Evolutionary conservation across 208 protist genomes (phyloP).

Genomic region (Crithidia acanthocephali): DNA sequence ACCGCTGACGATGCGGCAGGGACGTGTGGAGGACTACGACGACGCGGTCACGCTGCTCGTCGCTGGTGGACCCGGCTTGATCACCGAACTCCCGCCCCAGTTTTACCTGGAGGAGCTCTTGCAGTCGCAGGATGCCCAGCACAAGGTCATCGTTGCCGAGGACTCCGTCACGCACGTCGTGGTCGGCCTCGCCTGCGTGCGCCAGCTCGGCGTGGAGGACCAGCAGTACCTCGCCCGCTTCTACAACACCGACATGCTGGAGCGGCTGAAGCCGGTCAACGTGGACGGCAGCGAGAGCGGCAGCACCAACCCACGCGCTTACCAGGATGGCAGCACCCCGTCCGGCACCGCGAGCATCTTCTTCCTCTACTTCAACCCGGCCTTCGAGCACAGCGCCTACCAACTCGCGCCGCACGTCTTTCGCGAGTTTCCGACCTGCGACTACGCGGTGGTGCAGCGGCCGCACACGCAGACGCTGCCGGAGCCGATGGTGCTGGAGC

Average conservation of each 20-base stretch:
- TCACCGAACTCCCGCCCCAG: conserved; percentile 70
- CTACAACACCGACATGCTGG: conserved; percentile 79
- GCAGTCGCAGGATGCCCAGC: conserved; percentile 74
- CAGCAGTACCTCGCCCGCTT: conserved; percentile 65
- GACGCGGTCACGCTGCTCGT: conserved; percentile 85
- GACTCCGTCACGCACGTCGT: conserved; percentile 72
- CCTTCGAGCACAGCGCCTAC: conserved; percentile 59
- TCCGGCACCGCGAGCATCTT: conserved; percentile 47
- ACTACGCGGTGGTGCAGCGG: conserved; percentile 73
- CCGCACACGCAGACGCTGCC: conserved; percentile 63
- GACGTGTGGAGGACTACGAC: conserved; percentile 91
- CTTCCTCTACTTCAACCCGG: conserved; percentile 88
- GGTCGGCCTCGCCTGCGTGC: conserved; percentile 82
- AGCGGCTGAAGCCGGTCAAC: conserved; percentile 52
- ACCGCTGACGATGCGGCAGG: conserved; percentile 66
- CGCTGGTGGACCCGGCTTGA: conserved; percentile 53
- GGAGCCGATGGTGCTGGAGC: conserved; percentile 75
- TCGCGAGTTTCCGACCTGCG: conserved; percentile 72
- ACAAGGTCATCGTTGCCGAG: conserved; percentile 88
- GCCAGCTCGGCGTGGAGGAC: conserved; percentile 52
- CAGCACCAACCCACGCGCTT: background rate
- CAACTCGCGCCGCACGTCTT: conserved; percentile 81
- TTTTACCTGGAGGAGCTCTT: conserved; percentile 91
- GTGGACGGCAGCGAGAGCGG: conserved; percentile 19
- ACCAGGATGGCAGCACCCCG: conserved; percentile 7